Base-by-base conservation (phyloP, 441 rosid genomes). In the Corymbia calophylla region DNA sequence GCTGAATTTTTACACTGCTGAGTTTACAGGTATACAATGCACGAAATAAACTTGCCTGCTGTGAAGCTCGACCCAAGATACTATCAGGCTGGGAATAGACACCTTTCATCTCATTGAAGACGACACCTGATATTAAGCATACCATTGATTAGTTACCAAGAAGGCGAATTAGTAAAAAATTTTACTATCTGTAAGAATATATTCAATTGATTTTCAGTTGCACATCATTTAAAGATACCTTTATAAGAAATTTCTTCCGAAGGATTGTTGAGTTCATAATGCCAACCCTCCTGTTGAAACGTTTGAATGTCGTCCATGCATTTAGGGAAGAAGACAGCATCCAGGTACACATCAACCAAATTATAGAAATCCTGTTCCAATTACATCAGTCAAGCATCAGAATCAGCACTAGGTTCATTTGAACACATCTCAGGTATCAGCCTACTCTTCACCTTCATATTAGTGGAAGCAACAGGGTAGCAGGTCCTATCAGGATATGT, bases 201-300 rank as follows among this genome's bases (percentile, higher is more conserved):
- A n/a, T 86, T 44, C 18, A 53, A 86, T 39, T 64, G 54, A 86
- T 39, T 12, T 58, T 29, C 81, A 53, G 55, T 53, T 53, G 55
- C 44, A 64, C 54, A 60, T 70, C 17, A n/a, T 48, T 87, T 53
- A n/a, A 19, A 6, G 53, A 44, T 91, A 98, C 99, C 99, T 96
- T 97, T 98, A 89, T 96, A 98, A 88, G 95, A 93, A 91, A 98
- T 95, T 88, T 97, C 99, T 92, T 98, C 98, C 11, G 96, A 94
- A 60, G 97, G 96, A 92, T 96, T 90, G 66, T 97, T 92, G 87
- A 98, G 99, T 95, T 97, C 99, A 88, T 95, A 95, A 91, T 96
- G 99, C 98, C 99, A 98, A 87, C 99, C 99, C 95, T 98, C 99
- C 91, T 98, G 99, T 88, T 97, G 98, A 94, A 98, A 98, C 53